Percentiles rank a stretch among this genome's conserved stretches.
These are phyloP conservation scores for Syncephalastrum monosporum DNA, from an alignment of 371 early-diverging fungal species.

Conservation along the genomic window DNA sequence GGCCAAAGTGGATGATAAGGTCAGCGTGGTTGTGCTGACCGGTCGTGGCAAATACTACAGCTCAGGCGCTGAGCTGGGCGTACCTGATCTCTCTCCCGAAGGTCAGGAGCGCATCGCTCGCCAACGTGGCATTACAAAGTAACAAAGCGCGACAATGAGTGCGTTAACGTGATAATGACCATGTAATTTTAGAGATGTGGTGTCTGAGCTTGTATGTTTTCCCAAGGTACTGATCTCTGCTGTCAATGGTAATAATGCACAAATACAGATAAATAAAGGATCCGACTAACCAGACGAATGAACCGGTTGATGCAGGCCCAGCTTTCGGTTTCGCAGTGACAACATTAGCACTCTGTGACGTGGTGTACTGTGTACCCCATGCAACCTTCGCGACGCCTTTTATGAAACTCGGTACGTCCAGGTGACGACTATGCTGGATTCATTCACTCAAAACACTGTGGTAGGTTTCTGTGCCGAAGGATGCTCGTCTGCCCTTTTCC, in stretches of 20 bases:
- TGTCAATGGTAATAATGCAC: slow-evolving; percentile 56
- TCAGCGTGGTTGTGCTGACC: slow-evolving; percentile 62
- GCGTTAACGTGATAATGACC: no score
- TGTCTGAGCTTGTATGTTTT: slow-evolving; percentile 61
- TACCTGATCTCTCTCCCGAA: slow-evolving; percentile 36
- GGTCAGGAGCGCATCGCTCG: slow-evolving; percentile 26
- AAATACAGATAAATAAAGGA: neutral
- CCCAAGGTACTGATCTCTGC: slow-evolving; percentile 75
- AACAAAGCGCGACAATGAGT: slow-evolving; percentile 5
- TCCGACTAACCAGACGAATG: neutral
- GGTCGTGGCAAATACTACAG: slow-evolving; percentile 70
- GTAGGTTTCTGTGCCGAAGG: slow-evolving; percentile 72
- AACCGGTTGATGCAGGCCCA: slow-evolving; percentile 43
- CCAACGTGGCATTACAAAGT: slow-evolving; percentile 23
- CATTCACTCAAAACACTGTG: neutral
- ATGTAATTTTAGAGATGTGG: slow-evolving; percentile 37
- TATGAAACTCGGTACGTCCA: slow-evolving; percentile 58
- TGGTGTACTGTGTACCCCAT: slow-evolving; percentile 62
- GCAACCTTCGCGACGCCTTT: slow-evolving; percentile 70
- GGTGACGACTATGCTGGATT: neutral
- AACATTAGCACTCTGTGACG: slow-evolving; percentile 66
- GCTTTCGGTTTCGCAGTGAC: slow-evolving; percentile 74
- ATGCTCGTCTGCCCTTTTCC: slow-evolving; percentile 62
- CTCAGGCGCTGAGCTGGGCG: slow-evolving; percentile 62
- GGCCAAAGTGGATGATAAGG: slow-evolving; percentile 49